These are phyloP conservation scores for Venturia aucupariae DNA, from an alignment of 2,329 filamentous ascomycete species.

Conservation along the genomic window DNA sequence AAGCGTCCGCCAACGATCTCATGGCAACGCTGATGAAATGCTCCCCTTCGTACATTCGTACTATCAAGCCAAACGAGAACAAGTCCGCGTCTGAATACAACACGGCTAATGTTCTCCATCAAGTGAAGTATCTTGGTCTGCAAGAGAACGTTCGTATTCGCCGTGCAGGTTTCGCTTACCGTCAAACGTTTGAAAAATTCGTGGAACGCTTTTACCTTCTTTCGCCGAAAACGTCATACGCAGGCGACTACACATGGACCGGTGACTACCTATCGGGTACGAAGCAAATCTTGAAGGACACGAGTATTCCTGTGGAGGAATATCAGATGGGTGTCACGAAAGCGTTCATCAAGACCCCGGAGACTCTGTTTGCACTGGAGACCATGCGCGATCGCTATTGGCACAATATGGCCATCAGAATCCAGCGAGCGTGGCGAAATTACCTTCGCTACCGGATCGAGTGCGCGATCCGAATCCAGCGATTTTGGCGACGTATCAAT, in stretches of 20 bases:
- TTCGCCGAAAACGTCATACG: conserved; percentile 89
- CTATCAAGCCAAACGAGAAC: conserved; percentile 99
- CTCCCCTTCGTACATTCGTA: conserved; percentile 94
- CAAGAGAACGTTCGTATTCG: conserved; percentile 98
- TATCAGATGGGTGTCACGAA: conserved; percentile 97
- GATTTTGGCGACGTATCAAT: conserved; percentile 90
- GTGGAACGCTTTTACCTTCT: conserved; percentile 94
- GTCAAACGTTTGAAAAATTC: conserved; percentile 96
- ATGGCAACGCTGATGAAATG: conserved; percentile 96
- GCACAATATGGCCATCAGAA: conserved; percentile 98
- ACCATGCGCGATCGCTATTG: conserved; percentile 97
- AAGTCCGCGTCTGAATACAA: conserved; percentile 95
- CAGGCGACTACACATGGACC: conserved; percentile 93
- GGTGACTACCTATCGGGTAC: conserved; percentile 81
- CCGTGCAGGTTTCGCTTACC: conserved; percentile 90
- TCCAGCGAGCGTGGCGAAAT: conserved; percentile 94
- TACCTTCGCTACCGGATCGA: conserved; percentile 89
- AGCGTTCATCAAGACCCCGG: conserved; percentile 95
- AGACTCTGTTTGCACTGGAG: conserved; percentile 92
- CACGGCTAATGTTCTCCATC: conserved; percentile 82
- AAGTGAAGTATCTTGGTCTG: conserved; percentile 98
- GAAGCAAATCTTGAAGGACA: conserved; percentile 89
- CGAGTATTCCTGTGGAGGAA: conserved; percentile 87
- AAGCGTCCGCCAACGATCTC: conserved; percentile 84
- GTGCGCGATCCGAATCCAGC: conserved; percentile 86